Evolutionary conservation across 768 basidiomycete species (phyloP).

Genomic region (Sporobolomyces phaffii): DNA sequence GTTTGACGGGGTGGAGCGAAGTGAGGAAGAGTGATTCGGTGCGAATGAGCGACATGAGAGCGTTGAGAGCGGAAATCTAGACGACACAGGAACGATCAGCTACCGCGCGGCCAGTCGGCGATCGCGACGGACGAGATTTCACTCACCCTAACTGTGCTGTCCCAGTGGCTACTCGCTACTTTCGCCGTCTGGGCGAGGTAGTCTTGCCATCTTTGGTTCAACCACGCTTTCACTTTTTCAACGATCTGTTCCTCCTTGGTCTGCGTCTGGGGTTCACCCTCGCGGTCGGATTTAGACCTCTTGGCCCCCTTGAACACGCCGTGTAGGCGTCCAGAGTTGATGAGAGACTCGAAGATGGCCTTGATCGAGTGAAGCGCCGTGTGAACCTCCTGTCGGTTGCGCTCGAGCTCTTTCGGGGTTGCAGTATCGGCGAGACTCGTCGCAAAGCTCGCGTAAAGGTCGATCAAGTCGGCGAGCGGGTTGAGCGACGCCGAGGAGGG

Average conservation of each 20-base stretch:
- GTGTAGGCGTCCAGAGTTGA: conserved; percentile 58
- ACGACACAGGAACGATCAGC: too few relatives aligned
- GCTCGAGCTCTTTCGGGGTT: conserved; percentile 7
- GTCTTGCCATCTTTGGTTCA: conserved; percentile 65
- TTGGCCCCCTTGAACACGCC: conserved; percentile 48
- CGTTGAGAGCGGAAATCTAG: conserved; percentile 66
- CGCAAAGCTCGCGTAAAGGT: conserved; percentile 10
- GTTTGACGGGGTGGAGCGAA: conserved; percentile 62
- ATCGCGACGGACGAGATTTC: too few relatives aligned
- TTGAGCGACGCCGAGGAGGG: conserved; percentile 32
- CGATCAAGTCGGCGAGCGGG: conserved; percentile 36
- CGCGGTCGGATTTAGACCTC: conserved; percentile 31
- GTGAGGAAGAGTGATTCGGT: conserved; percentile 66
- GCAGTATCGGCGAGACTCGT: neutral
- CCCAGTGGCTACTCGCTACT: conserved; percentile 70
- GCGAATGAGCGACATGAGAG: conserved; percentile 68
- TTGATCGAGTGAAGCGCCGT: conserved; percentile 36
- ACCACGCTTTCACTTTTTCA: conserved; percentile 59
- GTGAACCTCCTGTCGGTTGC: conserved; percentile 36
- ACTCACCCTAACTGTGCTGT: conserved; percentile 60
- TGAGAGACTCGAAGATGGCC: conserved; percentile 58
- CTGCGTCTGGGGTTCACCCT: conserved; percentile 5
- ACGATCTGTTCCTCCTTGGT: conserved; percentile 55
- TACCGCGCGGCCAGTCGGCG: too few relatives aligned
- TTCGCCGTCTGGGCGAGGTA: conserved; percentile 66